Base-by-base conservation (phyloP, 2,329 filamentous ascomycete genomes). In the Trichoderma hamatum region DNA sequence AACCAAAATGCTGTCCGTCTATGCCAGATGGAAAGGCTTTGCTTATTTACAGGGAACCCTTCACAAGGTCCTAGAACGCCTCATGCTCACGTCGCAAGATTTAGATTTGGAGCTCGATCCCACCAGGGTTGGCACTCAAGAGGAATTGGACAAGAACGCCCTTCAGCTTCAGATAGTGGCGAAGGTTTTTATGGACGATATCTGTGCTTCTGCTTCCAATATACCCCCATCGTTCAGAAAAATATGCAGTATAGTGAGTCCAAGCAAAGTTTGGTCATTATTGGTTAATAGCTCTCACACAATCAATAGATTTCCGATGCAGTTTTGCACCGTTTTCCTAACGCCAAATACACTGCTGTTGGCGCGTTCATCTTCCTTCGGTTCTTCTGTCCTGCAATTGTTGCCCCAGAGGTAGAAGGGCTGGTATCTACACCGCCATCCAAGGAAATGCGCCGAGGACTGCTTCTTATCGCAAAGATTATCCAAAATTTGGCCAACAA, bases 401-500 rank as follows among this genome's bases (percentile, higher is more conserved):
- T 92, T 19, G 88, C 90, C 1, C 89, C 89, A 0, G 89, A 92
- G 75, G 85, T 84, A 1, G 90, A 91, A 74, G 88, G 88, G 2
- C 81, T 92, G n/a, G 87, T 91, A 21, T 80, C 83, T 19, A 82
- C 82, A 1, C 74, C 86, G 3, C 89, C 89, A 6, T 89, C 89
- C 1, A 91, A 90, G 75, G 89, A 90, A 73, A 90, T 91, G 86
- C 84, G 90, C 21, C 84, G 89, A 66, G 89, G 89, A 4, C 81
- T 92, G 6, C 82, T 92, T 34, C 82, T 92, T 36, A 91, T 92
- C 72, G 89, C 90, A 61, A 92, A 92, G 75, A 86, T 92, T 69
- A 86, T 92, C 26, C 90, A 92, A 73, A 91, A 91, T 74, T 81
- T 92, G 43, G 90, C 89, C 43, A 92, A 92, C 73, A 92, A 92